Evolutionary conservation across 805 yeast genomes (phyloP).

Genomic region (Kluyveromyces lactis): DNA sequence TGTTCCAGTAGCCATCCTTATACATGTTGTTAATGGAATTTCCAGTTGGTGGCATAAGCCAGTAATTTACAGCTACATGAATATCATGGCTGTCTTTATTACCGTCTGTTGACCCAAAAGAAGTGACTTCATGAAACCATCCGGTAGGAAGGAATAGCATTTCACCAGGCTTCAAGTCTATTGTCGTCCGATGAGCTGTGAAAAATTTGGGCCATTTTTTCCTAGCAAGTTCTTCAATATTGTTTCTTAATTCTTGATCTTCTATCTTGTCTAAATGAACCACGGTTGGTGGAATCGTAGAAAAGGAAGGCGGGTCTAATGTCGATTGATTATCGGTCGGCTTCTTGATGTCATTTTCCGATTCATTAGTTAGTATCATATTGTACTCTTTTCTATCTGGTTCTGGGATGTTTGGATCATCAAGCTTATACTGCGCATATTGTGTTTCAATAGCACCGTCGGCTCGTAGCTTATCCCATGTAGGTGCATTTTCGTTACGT

Average conservation of each 20-base stretch:
- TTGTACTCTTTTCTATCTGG: constrained; percentile 12
- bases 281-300: constrained; percentile 52
- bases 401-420: constrained; percentile 6
- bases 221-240: constrained; percentile 32
- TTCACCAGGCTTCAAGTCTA: constrained; percentile 51
- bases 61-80: constrained; percentile 64
- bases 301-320: constrained; percentile 62
- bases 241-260: constrained; percentile 19
- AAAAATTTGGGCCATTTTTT: constrained; percentile 42
- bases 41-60: constrained; percentile 62
- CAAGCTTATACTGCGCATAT: constrained; percentile 36
- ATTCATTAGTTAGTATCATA: background rate
- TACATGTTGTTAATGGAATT: constrained; percentile 29
- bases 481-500: constrained; percentile 44
- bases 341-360: background rate
- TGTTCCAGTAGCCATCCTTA: constrained; percentile 43
- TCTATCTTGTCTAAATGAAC: constrained; percentile 50
- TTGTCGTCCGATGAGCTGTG: constrained; percentile 34
- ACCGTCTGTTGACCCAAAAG: constrained; percentile 36
- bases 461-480: constrained; percentile 53
- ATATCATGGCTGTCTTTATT: constrained; percentile 19
- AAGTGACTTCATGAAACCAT: constrained; percentile 77
- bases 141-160: constrained; percentile 69
- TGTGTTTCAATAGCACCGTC: constrained; percentile 55
- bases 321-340: background rate